Evolutionary conservation across 2,329 filamentous ascomycete genomes (phyloP).

Genomic region (Cryphonectria japonica): DNA sequence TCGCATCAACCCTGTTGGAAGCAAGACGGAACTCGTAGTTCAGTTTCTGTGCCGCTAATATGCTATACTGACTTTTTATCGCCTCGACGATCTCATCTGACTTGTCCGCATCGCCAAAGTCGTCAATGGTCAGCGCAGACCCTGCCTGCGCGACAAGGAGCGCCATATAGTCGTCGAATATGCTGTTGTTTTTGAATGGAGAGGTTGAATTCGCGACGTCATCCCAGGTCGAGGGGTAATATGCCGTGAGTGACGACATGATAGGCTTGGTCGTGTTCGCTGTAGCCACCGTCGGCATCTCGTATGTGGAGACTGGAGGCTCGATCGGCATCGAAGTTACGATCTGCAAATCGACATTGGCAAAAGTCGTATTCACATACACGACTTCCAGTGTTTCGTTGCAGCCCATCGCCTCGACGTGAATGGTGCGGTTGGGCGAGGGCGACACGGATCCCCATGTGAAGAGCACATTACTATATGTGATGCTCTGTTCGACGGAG

Average conservation of each 20-base stretch:
- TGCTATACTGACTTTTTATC: not conserved
- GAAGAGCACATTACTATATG: not conserved
- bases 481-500: not conserved
- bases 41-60: not conserved
- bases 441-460: not conserved
- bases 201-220: not conserved
- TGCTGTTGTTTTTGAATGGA: not conserved
- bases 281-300: not conserved
- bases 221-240: not conserved
- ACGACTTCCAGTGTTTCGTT: not conserved
- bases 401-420: not conserved
- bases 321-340: not conserved
- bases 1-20: not conserved
- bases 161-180: not conserved
- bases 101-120: slow-evolving; percentile 1
- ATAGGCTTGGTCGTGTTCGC: not conserved
- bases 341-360: not conserved
- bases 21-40: not conserved
- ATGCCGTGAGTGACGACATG: not conserved
- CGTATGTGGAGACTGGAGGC: not conserved
- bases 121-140: not conserved
- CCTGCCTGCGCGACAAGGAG: not conserved
- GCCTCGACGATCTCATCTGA: not conserved
- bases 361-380: not conserved
- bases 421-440: not conserved